Evolutionary conservation across 352 stramenopile genomes (phyloP).

Genomic region (Globisporangium solare): DNA sequence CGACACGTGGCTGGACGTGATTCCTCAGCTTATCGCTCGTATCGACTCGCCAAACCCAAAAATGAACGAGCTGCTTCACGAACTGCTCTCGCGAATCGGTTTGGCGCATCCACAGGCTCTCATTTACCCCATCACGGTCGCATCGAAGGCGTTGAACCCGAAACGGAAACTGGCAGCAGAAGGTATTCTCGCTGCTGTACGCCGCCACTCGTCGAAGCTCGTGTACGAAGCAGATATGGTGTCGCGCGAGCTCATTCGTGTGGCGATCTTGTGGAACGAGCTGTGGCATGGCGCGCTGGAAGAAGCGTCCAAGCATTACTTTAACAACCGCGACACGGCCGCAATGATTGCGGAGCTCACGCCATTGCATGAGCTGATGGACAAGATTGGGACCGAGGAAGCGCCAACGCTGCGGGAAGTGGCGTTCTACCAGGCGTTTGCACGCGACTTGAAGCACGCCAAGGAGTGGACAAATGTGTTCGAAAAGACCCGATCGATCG

Average conservation of each 20-base stretch:
- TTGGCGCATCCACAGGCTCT: conserved; percentile 97
- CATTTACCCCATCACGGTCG: conserved; percentile 98
- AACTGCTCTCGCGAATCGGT: conserved; percentile 90
- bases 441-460: conserved; percentile 86
- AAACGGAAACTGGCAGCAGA: conserved; percentile 91
- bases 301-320: conserved; percentile 97
- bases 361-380: conserved; percentile 92
- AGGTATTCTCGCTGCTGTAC: conserved; percentile 94
- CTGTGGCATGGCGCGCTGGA: conserved; percentile 98
- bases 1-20: conserved; percentile 98
- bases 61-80: conserved; percentile 78
- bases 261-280: conserved; percentile 99
- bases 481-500: conserved; percentile 68
- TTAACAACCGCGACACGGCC: conserved; percentile 95
- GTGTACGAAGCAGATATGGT: conserved; percentile 97
- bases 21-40: conserved; percentile 96
- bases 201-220: conserved; percentile 92
- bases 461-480: conserved; percentile 85
- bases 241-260: conserved; percentile 96
- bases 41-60: conserved; percentile 78
- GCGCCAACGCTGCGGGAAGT: conserved; percentile 79
- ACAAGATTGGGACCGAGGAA: conserved; percentile 71
- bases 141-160: conserved; percentile 92
- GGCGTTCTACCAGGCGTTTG: conserved; percentile 89
- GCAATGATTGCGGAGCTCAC: conserved; percentile 96